Conservation (phyloP, 768 basidiomycete species). For the Cystofilobasidium bisporidii region DNA sequence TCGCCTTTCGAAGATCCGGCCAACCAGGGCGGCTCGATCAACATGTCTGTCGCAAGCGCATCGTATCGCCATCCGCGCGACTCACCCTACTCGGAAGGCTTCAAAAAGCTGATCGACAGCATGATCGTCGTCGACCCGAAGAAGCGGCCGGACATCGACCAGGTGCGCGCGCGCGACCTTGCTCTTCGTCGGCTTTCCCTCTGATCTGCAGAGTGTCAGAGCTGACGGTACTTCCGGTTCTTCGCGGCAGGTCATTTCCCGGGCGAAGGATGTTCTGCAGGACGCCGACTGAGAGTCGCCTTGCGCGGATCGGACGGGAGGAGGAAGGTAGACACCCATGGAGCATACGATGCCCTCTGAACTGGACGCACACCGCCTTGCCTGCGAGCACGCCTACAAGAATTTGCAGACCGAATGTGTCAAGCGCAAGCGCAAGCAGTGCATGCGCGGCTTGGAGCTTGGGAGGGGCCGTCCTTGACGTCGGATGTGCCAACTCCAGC, state of each 20-base stretch:
- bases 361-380: too few relatives aligned
- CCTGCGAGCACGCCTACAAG: too few relatives aligned
- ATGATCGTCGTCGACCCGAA: slow-evolving; percentile 76
- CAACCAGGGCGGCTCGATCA: slow-evolving; percentile 22
- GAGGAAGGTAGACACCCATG: too few relatives aligned
- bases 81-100: slow-evolving; percentile 66
- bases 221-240: background rate
- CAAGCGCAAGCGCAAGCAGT: too few relatives aligned
- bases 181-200: too few relatives aligned
- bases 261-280: slow-evolving; percentile 23
- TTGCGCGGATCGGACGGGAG: too few relatives aligned
- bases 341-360: too few relatives aligned
- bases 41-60: slow-evolving; percentile 35
- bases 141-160: slow-evolving; percentile 72
- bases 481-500: too few relatives aligned
- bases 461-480: too few relatives aligned
- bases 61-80: slow-evolving; percentile 42
- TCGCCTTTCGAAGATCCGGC: slow-evolving; percentile 26
- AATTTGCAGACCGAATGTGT: too few relatives aligned
- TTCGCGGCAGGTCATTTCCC: slow-evolving; percentile 47
- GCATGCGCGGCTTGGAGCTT: too few relatives aligned
- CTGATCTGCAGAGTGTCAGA: too few relatives aligned
- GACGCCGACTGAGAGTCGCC: background rate
- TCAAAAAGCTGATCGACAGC: slow-evolving; percentile 68
- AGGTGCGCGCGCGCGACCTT: slow-evolving; percentile 26